Evolutionary conservation across 768 basidiomycete genomes (phyloP).

Genomic region (Cystobasidium ongulense): DNA sequence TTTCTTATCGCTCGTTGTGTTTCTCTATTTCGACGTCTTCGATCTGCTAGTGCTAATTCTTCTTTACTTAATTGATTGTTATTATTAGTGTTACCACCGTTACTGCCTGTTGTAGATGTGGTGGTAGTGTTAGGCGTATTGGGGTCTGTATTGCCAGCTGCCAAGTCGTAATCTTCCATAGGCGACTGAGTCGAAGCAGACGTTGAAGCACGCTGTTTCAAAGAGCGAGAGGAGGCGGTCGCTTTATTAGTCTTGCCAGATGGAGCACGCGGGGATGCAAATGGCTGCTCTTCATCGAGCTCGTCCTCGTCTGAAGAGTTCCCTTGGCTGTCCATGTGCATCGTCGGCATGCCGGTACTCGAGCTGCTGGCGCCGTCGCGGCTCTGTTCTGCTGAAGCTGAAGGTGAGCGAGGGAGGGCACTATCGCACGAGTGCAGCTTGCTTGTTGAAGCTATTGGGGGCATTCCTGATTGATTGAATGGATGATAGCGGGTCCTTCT

Average conservation of each 20-base stretch:
- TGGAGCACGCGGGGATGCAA: background rate
- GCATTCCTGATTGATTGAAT: background rate
- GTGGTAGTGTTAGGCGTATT: too few species aligned
- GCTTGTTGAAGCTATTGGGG: background rate
- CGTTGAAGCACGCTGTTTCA: background rate
- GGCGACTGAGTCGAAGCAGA: background rate
- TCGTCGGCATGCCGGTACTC: background rate
- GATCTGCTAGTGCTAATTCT: constrained; percentile 4
- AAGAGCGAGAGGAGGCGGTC: background rate
- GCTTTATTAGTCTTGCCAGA: background rate
- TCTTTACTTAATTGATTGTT: background rate
- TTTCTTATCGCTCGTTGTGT: constrained; percentile 18
- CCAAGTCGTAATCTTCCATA: background rate
- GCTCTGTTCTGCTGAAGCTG: background rate
- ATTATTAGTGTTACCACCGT: background rate
- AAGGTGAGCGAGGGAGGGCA: background rate
- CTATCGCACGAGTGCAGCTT: background rate
- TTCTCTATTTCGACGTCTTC: constrained; percentile 9
- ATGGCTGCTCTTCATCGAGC: background rate
- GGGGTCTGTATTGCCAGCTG: background rate
- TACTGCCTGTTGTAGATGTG: too few species aligned
- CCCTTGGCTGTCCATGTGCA: background rate
- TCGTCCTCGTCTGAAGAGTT: background rate
- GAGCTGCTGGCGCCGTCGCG: background rate
- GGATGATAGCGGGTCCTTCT: too few species aligned